Base-by-base conservation (phyloP, 2,329 filamentous ascomycete species). In the Calonectria pteridis region DNA sequence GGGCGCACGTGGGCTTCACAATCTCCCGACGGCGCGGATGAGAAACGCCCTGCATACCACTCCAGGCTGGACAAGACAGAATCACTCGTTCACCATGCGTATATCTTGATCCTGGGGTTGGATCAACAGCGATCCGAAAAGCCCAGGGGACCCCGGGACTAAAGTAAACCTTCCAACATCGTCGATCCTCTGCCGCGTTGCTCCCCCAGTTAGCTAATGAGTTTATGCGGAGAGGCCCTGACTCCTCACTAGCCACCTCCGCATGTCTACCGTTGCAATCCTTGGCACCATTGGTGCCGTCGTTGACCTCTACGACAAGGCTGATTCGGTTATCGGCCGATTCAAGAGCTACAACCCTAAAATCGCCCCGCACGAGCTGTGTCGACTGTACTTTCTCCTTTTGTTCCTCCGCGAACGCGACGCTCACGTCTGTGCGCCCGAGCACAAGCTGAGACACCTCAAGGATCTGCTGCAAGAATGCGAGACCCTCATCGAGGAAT, bases 371-470 rank as follows among this genome's bases (percentile, higher is more conserved):
- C 43, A 35, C 43, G 46, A 67, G 64, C 46, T 67, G 14, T 67
- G 64, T 31, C 64, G 64, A 14, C 46, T 67, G 3, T 67, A 67
- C 20, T 67, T 67, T 46, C 64, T 67, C 31, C 64, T 67, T 6
- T 14, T 37, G n/a, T 67, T 53, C 49, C 64, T 67, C 23, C 46
- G 31, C 3, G 46, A 67, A 26, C 43, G 33, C 43, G 31, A 53
- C 35, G 64, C 64, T 4, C 64, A 67, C 18, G 64, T 67, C 23
- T 51, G 40, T 49, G 64, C 64, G 28, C 40, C 43, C 31, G 31
- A 31, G 9, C 23, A 29, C 31, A 33, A 53, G 43, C 59, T 64
- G 16, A 64, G 29, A 26, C 59, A 26, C 37, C 26, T 64, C 2
- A 49, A 31, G 9, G 59, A 46, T 1, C 18, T 64, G 20, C n/a